A percentile compares a stretch with the other conserved stretches of the same genome.
Evolutionary conservation across 2,329 filamentous ascomycete species (phyloP).

Genomic region (Chaetothyriales sp.): DNA sequence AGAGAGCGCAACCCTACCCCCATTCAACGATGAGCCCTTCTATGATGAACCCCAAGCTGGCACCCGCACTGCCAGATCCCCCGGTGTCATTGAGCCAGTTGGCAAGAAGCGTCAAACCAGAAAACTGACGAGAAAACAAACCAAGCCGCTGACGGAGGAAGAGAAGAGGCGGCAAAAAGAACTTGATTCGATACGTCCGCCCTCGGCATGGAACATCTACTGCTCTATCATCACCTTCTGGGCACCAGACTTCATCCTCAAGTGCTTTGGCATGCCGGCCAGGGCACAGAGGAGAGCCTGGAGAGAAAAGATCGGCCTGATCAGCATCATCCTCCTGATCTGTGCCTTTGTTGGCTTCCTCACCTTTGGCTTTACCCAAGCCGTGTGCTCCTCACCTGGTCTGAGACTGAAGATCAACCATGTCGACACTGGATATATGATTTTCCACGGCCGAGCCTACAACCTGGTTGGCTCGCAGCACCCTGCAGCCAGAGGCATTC

Average conservation of each 20-base stretch:
- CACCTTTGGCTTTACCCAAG: constrained; percentile 87
- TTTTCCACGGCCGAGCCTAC: constrained; percentile 86
- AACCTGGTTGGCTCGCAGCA: constrained; percentile 65
- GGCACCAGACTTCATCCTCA: constrained; percentile 71
- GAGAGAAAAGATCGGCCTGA: constrained; percentile 94
- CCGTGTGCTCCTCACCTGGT: constrained; percentile 62
- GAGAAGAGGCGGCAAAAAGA: constrained; percentile 45
- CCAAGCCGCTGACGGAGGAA: constrained; percentile 43
- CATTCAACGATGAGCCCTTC: constrained; percentile 21
- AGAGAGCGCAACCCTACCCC: constrained; percentile 45
- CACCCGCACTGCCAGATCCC: constrained; percentile 21
- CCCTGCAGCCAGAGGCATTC: constrained; percentile 65
- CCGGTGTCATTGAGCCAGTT: constrained; percentile 13
- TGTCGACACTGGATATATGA: constrained; percentile 73
- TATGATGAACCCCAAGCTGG: constrained; percentile 11
- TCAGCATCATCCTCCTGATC: constrained; percentile 81
- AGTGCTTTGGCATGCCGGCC: constrained; percentile 69
- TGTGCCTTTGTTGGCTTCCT: constrained; percentile 84
- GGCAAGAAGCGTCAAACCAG: constrained; percentile 29
- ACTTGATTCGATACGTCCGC: constrained; percentile 53
- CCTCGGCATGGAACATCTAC: constrained; percentile 88
- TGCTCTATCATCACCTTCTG: constrained; percentile 90
- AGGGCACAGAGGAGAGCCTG: constrained; percentile 83
- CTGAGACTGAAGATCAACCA: constrained; percentile 67
- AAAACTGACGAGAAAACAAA: constrained; percentile 50